Percentiles rank a stretch among this genome's conserved stretches.
Conservation (phyloP, 495 filamentous ascomycete species). For the Mycothermus thermophilus region DNA sequence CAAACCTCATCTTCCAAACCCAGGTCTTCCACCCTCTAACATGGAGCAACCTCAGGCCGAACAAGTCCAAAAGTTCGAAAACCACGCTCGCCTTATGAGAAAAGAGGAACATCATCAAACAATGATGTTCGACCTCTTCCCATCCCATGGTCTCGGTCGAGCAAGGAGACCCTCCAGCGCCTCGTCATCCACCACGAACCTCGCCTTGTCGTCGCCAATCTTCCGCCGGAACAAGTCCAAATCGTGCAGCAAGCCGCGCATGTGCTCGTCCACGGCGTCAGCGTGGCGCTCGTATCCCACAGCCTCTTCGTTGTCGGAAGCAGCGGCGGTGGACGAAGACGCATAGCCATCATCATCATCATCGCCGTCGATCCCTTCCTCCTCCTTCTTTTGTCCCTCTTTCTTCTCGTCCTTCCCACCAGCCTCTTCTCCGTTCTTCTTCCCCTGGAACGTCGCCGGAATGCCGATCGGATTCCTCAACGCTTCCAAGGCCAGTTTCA, state of each 20-base stretch:
- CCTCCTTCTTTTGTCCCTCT: neutral
- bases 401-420: conserved; percentile 10
- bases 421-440: conserved; percentile 10
- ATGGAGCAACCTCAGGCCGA: too few species aligned
- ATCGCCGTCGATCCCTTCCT: conserved; percentile 9
- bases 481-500: conserved; percentile 74
- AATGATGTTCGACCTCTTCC: conserved; percentile 12
- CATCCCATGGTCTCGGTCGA: conserved; percentile 17
- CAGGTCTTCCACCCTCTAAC: too few species aligned
- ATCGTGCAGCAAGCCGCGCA: conserved; percentile 62
- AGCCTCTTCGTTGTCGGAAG: conserved; percentile 10
- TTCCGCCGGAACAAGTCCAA: conserved; percentile 71
- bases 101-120: too few species aligned
- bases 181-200: conserved; percentile 30
- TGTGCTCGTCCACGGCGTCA: conserved; percentile 37
- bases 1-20: too few species aligned
- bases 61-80: too few species aligned
- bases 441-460: conserved; percentile 16
- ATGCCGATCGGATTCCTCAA: conserved; percentile 74
- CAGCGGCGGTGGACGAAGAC: conserved; percentile 20
- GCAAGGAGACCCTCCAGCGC: too few species aligned
- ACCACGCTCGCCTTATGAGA: too few species aligned
- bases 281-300: conserved; percentile 37
- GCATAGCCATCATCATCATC: conserved; percentile 21
- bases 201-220: conserved; percentile 56